These are phyloP conservation scores for Gleditsia sinensis DNA, from an alignment of 306 rosid species.

Conservation along the genomic window DNA sequence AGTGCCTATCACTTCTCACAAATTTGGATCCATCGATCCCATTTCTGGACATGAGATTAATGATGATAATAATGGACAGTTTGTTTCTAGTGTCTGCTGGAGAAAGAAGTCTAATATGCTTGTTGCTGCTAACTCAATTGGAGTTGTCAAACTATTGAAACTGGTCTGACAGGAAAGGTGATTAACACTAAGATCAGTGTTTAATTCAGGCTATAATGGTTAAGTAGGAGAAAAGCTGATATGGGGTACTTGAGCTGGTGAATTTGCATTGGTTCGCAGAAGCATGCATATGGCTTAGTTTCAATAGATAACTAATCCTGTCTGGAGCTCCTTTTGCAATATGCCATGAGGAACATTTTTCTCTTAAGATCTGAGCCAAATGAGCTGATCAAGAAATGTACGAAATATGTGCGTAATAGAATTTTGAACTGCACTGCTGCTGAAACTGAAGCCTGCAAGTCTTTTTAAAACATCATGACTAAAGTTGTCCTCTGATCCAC, in stretches of 20 bases:
- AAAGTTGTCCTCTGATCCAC: conserved; percentile 16
- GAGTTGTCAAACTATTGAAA: conserved; percentile 63
- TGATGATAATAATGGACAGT: conserved; percentile 50
- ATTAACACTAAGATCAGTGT: conserved; percentile 9
- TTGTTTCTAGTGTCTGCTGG: conserved; percentile 80
- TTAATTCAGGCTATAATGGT: conserved; percentile 23
- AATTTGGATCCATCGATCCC: conserved; percentile 56
- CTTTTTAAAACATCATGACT: conserved; percentile 13
- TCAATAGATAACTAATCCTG: conserved; percentile 15
- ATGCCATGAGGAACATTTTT: conserved; percentile 11
- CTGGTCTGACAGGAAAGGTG: conserved; percentile 47
- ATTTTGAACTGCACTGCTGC: conserved; percentile 22
- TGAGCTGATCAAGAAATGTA: conserved; percentile 25
- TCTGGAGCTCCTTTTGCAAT: neutral
- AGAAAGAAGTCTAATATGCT: conserved; percentile 62
- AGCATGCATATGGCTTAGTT: conserved; percentile 25
- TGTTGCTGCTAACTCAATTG: conserved; percentile 71
- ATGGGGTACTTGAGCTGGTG: neutral
- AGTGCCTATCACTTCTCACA: conserved; percentile 61
- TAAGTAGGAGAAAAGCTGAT: neutral
- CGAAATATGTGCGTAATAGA: conserved; percentile 26
- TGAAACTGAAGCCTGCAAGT: conserved; percentile 22
- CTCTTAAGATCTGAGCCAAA: conserved; percentile 19
- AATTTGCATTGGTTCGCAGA: conserved; percentile 18
- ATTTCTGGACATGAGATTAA: conserved; percentile 49